Percentiles rank a stretch among this genome's conserved stretches.
These are phyloP conservation scores for Nakazawaea siamensis DNA, from an alignment of 805 yeast genomes.

Conservation along the genomic window DNA sequence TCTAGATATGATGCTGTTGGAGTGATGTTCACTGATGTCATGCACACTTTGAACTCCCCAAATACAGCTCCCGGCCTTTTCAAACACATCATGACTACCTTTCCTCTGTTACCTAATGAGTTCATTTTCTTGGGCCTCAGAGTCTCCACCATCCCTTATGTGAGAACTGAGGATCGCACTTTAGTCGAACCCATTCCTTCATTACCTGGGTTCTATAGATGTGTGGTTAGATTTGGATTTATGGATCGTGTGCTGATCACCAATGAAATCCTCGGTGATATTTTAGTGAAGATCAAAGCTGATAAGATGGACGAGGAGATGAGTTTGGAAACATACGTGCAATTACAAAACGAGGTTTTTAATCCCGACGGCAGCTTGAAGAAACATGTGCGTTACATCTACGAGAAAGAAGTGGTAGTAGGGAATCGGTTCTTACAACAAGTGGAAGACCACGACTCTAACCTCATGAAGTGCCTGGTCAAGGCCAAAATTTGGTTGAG, in stretches of 20 bases:
- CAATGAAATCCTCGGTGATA: slow-evolving; percentile 14
- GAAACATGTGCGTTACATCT: slow-evolving; percentile 18
- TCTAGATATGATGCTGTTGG: slow-evolving; percentile 29
- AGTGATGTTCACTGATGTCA: slow-evolving; percentile 31
- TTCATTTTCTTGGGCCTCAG: slow-evolving; percentile 36
- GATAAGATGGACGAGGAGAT: slow-evolving; percentile 12
- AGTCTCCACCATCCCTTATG: slow-evolving; percentile 33
- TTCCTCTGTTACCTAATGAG: slow-evolving; percentile 33
- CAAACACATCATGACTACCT: slow-evolving; percentile 27
- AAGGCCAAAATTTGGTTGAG: neutral
- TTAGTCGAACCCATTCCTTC: slow-evolving; percentile 28
- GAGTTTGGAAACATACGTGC: slow-evolving; percentile 4
- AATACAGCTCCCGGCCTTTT: slow-evolving; percentile 38
- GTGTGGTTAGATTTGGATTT: slow-evolving; percentile 42
- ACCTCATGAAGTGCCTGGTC: slow-evolving; percentile 6
- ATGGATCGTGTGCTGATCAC: slow-evolving; percentile 27
- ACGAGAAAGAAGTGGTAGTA: slow-evolving; percentile 17
- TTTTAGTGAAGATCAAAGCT: slow-evolving; percentile 11
- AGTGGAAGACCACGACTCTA: slow-evolving; percentile 1
- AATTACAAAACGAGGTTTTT: neutral
- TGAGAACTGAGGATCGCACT: slow-evolving; percentile 30
- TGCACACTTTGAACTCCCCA: slow-evolving; percentile 29
- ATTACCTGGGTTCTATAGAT: slow-evolving; percentile 38
- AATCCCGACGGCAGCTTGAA: neutral
- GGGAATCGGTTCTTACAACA: slow-evolving; percentile 9